Conservation (phyloP, 129 eudicot genomes). For the Cynara cardunculus region DNA sequence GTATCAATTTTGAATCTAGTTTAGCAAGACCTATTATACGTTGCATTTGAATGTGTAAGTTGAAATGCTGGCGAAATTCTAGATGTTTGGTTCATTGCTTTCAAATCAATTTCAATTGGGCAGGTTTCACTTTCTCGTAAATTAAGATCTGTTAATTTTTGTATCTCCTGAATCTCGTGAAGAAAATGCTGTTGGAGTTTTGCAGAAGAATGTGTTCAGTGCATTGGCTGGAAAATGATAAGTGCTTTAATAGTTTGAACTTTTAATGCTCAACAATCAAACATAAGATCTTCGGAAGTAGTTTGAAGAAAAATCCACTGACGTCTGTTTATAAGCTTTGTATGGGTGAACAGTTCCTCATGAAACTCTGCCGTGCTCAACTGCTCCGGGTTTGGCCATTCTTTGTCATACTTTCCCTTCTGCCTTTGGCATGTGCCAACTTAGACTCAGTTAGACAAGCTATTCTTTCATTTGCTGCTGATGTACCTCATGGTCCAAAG, state of each 20-base stretch:
- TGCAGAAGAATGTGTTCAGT: background rate
- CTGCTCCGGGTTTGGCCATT: slow-evolving; percentile 19
- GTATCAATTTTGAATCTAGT: background rate
- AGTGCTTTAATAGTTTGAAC: background rate
- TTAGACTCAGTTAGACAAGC: slow-evolving; percentile 56
- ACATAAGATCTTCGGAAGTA: background rate
- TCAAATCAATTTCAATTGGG: slow-evolving; percentile 1
- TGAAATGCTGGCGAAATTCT: background rate
- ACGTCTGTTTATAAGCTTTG: slow-evolving; percentile 5
- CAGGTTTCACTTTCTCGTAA: slow-evolving; percentile 4
- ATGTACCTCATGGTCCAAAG: slow-evolving; percentile 62
- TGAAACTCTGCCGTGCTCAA: slow-evolving; percentile 34
- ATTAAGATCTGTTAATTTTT: slow-evolving; percentile 11
- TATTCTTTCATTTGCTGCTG: slow-evolving; percentile 55
- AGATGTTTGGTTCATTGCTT: background rate
- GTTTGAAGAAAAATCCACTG: slow-evolving; percentile 7
- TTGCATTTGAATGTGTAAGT: background rate
- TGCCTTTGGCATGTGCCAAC: slow-evolving; percentile 41
- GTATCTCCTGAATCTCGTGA: background rate
- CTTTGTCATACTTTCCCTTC: slow-evolving; percentile 38
- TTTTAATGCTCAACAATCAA: slow-evolving; percentile 2
- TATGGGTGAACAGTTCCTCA: slow-evolving; percentile 24
- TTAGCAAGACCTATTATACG: background rate
- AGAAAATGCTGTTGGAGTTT: slow-evolving; percentile 1
- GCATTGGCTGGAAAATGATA: background rate